Conservation (phyloP, 352 stramenopile species). For the Globisporangium nagaii region DNA sequence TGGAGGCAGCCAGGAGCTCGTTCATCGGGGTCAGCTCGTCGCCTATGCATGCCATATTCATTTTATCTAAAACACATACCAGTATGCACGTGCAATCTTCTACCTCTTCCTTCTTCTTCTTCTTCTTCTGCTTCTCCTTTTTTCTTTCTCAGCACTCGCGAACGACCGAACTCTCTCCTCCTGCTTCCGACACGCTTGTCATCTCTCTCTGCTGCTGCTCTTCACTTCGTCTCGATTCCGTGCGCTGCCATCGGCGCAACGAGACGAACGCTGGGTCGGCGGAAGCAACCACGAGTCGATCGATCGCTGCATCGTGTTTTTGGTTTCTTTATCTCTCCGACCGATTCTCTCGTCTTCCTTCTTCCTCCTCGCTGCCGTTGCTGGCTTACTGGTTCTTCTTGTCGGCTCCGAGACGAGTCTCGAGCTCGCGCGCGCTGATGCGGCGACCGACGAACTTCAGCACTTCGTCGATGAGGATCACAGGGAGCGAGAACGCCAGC, state of each 20-base stretch:
- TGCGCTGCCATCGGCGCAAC: conserved; percentile 4
- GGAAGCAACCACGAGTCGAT: neutral
- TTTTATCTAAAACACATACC: neutral
- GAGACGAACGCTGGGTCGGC: neutral
- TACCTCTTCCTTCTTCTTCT: conserved; percentile 2
- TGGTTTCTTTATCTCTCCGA: conserved; percentile 4
- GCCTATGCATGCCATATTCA: neutral
- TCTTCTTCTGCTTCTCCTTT: neutral
- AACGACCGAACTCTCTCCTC: neutral
- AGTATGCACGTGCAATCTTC: conserved; percentile 5
- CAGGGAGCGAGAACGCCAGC: conserved; percentile 88
- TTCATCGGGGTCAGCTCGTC: neutral
- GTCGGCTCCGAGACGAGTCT: conserved; percentile 42
- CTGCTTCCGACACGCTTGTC: neutral
- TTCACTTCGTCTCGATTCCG: neutral
- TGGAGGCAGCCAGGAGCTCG: no score
- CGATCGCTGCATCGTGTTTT: no score
- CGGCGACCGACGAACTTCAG: conserved; percentile 90
- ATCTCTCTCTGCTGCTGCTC: neutral
- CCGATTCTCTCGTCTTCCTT: neutral
- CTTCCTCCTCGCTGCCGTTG: neutral
- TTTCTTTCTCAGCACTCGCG: neutral
- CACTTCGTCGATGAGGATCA: conserved; percentile 94
- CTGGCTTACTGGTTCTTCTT: conserved; percentile 49
- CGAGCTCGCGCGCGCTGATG: conserved; percentile 70